Conservation (phyloP, 176 grass and related monocot species). For the Ampelocalamus luodianensis region DNA sequence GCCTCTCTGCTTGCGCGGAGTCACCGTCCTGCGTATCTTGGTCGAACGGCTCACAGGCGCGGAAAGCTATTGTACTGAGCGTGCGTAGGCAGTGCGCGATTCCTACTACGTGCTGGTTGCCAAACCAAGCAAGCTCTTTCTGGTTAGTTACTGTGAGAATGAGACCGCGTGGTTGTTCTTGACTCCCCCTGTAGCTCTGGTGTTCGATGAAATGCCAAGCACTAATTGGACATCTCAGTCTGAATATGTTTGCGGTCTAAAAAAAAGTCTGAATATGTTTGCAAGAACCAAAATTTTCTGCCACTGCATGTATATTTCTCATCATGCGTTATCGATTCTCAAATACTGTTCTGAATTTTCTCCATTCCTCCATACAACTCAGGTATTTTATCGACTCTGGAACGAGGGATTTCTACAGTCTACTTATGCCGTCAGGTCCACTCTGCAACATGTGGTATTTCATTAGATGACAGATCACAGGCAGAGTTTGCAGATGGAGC, state of each 20-base stretch:
- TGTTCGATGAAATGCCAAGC: neutral
- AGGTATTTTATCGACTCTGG: constrained; percentile 39
- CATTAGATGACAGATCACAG: constrained; percentile 23
- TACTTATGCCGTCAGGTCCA: constrained; percentile 11
- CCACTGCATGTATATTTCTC: neutral
- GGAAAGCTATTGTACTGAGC: neutral
- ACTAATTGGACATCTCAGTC: neutral
- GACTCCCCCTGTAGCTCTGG: neutral
- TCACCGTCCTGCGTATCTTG: too few species aligned
- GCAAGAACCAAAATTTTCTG: neutral
- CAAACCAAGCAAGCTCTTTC: neutral
- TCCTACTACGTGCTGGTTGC: neutral
- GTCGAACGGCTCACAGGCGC: neutral
- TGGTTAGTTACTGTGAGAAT: neutral
- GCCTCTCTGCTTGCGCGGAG: neutral
- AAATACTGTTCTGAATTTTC: neutral
- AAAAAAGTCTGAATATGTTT: neutral
- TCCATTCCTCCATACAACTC: neutral
- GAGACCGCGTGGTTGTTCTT: neutral
- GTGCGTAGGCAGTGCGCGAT: neutral
- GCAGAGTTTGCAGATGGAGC: constrained; percentile 21
- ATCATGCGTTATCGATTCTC: neutral
- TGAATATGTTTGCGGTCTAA: too few species aligned
- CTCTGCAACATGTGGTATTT: constrained; percentile 21
- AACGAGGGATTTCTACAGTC: constrained; percentile 10